Evolutionary conservation across 2,329 filamentous ascomycete genomes (phyloP), one percentile per base, ranked within the genome.

Genomic region (Arthroderma uncinatum): DNA sequence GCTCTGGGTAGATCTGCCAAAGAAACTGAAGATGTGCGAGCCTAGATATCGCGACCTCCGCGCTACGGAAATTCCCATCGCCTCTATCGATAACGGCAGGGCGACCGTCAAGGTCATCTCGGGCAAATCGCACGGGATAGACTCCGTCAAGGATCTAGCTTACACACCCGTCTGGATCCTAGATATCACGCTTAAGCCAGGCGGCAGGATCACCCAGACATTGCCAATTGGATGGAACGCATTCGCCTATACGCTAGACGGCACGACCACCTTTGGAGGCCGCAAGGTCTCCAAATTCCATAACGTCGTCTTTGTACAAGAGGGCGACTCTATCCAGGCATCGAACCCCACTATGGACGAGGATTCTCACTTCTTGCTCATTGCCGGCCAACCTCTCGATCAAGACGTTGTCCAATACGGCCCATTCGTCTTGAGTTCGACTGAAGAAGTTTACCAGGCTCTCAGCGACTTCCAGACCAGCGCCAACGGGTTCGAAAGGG

Each of bases 91-190:
- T 64, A 82, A 83, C 44, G 86, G 82, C 56, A 85, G 82, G 61
- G 89, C 95, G 16, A 78, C 78, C 40, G 79, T 97, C 63, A 96
- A 95, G 74, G 87, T 97, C 63, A 97, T 97, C 64, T 91, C 85
- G 0, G 93, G 92, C 19, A 83, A 86, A 68, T 85, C 83, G 56
- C 85, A 90, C 66, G 91, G 89, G 47, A 82, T 93, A 55, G 91
- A 96, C 68, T 89, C 85, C 12, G 82, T 95, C 55, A 84, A 92
- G 68, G 91, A 97, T 67, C 77, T 97, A 47, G 91, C 92, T 12
- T 96, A 97, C 73, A 97, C 92, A 1, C 93, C 93, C 0, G 90
- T 97, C n/a, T 97, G 92, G 92, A 79, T 95, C 61, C 78, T 97
- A 47, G 92, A 97, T 69, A 77, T 96, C 54, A 83, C 81, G 19